These are phyloP conservation scores for Colletotrichum sublineola DNA, from an alignment of 2,329 filamentous ascomycete species.

Conservation along the genomic window DNA sequence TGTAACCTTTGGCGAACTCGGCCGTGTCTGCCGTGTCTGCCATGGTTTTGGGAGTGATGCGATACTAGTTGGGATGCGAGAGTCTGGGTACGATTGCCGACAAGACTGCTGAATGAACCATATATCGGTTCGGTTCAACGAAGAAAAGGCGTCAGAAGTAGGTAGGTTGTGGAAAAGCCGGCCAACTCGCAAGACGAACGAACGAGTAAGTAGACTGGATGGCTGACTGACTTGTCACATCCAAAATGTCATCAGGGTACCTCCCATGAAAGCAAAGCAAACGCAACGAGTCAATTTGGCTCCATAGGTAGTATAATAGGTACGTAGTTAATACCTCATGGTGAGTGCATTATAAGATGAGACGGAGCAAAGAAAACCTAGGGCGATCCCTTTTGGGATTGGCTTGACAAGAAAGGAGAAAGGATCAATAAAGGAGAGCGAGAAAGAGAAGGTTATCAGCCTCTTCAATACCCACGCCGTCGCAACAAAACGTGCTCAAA, in stretches of 20 bases:
- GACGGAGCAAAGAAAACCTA: neutral
- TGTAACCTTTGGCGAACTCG: slow-evolving; percentile 24
- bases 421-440: neutral
- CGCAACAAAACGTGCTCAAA: slow-evolving; percentile 1
- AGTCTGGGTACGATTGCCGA: too few species aligned
- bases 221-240: neutral
- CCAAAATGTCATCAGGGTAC: neutral
- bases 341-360: neutral
- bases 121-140: neutral
- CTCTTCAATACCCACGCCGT: neutral
- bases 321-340: neutral
- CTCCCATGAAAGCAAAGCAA: neutral
- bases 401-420: neutral
- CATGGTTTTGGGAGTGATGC: neutral
- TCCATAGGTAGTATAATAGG: neutral
- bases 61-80: neutral
- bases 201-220: neutral
- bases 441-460: neutral
- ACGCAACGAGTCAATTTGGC: neutral
- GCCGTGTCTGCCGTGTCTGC: slow-evolving; percentile 7
- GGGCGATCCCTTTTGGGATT: neutral
- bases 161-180: too few species aligned
- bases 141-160: too few species aligned
- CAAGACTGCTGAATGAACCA: neutral
- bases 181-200: neutral